Evolutionary conservation across 352 stramenopile species (phyloP).

Genomic region (Globisporangium uncinulatum): DNA sequence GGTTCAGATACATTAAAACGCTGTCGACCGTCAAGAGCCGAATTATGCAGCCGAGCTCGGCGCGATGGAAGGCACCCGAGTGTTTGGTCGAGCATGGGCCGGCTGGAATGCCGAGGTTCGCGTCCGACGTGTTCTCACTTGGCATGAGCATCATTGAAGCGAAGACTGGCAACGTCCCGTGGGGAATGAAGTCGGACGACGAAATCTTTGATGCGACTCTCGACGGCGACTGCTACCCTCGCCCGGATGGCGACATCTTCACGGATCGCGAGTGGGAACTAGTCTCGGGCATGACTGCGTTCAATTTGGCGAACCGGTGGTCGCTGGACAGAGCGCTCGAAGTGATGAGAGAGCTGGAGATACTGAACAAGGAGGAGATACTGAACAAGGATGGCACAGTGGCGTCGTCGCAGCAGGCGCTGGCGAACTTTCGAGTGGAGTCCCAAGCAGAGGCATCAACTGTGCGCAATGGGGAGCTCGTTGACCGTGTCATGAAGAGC

Average conservation of each 20-base stretch:
- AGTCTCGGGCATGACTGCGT: too few species aligned
- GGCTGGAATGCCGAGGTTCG: slow-evolving; percentile 4
- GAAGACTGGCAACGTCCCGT: background rate
- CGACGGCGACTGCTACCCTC: slow-evolving; percentile 1
- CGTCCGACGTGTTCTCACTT: slow-evolving; percentile 21
- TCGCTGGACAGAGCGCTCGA: too few species aligned
- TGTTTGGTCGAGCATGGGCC: slow-evolving; percentile 2
- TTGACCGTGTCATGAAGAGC: background rate
- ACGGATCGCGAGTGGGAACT: too few species aligned
- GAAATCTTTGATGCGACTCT: too few species aligned
- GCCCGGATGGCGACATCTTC: too few species aligned
- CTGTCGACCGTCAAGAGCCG: background rate
- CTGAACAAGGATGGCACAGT: too few species aligned
- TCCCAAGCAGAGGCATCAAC: background rate
- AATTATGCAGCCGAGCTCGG: slow-evolving; percentile 4
- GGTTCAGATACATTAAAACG: slow-evolving; percentile 13
- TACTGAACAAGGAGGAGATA: background rate
- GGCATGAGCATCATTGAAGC: slow-evolving; percentile 13
- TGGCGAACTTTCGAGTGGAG: background rate
- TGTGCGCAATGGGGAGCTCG: background rate
- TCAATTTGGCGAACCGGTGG: too few species aligned
- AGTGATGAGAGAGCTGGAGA: too few species aligned
- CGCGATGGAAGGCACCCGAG: slow-evolving; percentile 22
- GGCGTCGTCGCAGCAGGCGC: background rate
- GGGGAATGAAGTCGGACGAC: too few species aligned